A percentile compares a stretch with the other conserved stretches of the same genome.
phyloP scores from a whole-genome alignment of 352 stramenopile genomes.

The Phytophthora ramorum region DNA sequence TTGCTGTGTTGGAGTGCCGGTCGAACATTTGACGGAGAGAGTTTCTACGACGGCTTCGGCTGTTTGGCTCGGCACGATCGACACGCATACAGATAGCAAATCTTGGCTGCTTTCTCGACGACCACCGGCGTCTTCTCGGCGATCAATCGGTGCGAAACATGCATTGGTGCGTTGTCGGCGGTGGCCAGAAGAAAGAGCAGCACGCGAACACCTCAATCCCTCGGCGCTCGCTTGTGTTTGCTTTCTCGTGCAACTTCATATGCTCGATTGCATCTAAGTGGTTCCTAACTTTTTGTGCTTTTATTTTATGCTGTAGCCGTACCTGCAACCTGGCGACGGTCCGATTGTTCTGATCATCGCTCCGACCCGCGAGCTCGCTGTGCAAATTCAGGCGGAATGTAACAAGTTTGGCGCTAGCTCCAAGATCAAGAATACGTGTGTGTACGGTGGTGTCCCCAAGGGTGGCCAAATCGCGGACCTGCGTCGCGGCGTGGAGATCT shows the following conservation, averaged over 20 bases:
- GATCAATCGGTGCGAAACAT: slow-evolving; percentile 42
- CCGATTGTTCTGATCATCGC: slow-evolving; percentile 99
- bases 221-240: slow-evolving; percentile 53
- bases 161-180: slow-evolving; percentile 54
- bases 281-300: slow-evolving; percentile 41
- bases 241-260: slow-evolving; percentile 37
- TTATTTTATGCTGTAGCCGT: slow-evolving; percentile 62
- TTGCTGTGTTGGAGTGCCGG: slow-evolving; percentile 33
- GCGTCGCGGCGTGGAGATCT: slow-evolving; percentile 82
- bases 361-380: slow-evolving; percentile 98
- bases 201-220: slow-evolving; percentile 55
- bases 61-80: slow-evolving; percentile 22
- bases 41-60: slow-evolving; percentile 10
- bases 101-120: slow-evolving; percentile 20
- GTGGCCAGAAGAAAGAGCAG: slow-evolving; percentile 52
- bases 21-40: slow-evolving; percentile 13
- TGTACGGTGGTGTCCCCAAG: slow-evolving; percentile 99
- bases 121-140: slow-evolving; percentile 27
- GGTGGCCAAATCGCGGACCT: slow-evolving; percentile 90
- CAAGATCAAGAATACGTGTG: slow-evolving; percentile 99
- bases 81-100: slow-evolving; percentile 25
- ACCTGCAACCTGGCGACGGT: slow-evolving; percentile 97
- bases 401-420: slow-evolving; percentile 98
- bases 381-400: slow-evolving; percentile 99
- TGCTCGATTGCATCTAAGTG: slow-evolving; percentile 8